Conservation (phyloP, 176 grass and related monocot genomes). For the Aegilops speltoides region DNA sequence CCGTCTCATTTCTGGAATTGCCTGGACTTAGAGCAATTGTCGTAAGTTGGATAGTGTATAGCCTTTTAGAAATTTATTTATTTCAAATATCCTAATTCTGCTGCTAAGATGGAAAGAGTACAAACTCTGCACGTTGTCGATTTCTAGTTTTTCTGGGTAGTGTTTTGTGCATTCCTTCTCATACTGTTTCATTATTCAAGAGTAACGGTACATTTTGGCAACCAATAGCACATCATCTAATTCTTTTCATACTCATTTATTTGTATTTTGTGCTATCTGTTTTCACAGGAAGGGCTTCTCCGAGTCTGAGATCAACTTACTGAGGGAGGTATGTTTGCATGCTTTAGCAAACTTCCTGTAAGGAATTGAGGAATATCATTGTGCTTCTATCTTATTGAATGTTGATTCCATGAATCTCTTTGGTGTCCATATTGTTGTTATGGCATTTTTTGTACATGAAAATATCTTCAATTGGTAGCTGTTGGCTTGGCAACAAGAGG, state of each 20-base stretch:
- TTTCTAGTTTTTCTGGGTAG: neutral
- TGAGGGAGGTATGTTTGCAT: conserved; percentile 64
- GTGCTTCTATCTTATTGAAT: neutral
- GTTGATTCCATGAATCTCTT: neutral
- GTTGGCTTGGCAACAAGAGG: neutral
- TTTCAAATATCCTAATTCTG: neutral
- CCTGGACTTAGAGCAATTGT: no score
- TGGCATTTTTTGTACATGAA: neutral
- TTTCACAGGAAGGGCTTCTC: conserved; percentile 84
- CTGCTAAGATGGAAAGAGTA: neutral
- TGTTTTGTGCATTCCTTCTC: neutral
- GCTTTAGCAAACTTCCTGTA: neutral
- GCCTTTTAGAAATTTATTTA: neutral
- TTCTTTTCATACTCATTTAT: conserved; percentile 29
- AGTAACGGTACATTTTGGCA: conserved; percentile 5
- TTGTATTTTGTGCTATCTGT: conserved; percentile 25
- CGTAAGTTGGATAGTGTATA: no score
- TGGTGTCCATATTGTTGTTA: neutral
- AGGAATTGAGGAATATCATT: neutral
- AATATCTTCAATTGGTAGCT: neutral
- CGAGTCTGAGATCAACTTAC: conserved; percentile 80
- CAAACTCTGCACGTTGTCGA: neutral
- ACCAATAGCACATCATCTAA: neutral
- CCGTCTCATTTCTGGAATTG: no score
- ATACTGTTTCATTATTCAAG: neutral